Evolutionary conservation across 257 asterid genomes (phyloP).

Genomic region (Salvia splendens): DNA sequence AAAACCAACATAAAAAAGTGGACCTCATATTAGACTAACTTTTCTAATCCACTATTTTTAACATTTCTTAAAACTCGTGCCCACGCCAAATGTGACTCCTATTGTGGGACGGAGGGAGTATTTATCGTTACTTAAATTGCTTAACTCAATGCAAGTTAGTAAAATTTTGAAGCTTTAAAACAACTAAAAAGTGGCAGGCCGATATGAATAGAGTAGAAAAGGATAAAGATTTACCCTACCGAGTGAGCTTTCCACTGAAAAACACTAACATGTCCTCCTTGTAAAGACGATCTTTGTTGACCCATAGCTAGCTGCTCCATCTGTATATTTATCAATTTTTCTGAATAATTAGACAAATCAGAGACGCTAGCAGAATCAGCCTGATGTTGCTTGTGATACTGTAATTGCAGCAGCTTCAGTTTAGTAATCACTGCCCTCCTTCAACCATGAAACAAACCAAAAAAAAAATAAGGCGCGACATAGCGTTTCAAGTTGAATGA

Average conservation of each 20-base stretch:
- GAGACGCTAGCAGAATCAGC: constrained; percentile 35
- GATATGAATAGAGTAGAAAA: constrained; percentile 15
- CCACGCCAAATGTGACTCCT: too few species aligned
- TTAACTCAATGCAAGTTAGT: constrained; percentile 8
- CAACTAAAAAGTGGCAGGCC: not conserved
- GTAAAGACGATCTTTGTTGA: constrained; percentile 57
- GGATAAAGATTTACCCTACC: constrained; percentile 53
- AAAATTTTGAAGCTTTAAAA: not conserved
- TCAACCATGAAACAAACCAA: constrained; percentile 24
- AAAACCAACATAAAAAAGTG: too few species aligned
- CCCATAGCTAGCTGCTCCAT: constrained; percentile 75
- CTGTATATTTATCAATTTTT: constrained; percentile 46
- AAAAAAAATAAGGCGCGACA: constrained; percentile 4
- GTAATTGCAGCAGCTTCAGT: constrained; percentile 70
- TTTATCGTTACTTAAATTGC: not conserved
- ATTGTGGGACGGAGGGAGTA: too few species aligned
- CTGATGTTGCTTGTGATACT: constrained; percentile 50
- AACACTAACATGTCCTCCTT: constrained; percentile 47
- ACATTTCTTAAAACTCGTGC: too few species aligned
- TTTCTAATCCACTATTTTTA: too few species aligned
- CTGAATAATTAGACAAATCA: constrained; percentile 42
- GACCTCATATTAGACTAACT: too few species aligned
- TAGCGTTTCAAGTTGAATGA: constrained; percentile 12
- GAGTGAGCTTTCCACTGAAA: constrained; percentile 88
- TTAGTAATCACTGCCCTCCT: constrained; percentile 67